A percentile compares a stretch with the other conserved stretches of the same genome.
Evolutionary conservation across 1,139 yeast genomes (phyloP).

Genomic region (Hansenula anomala): DNA sequence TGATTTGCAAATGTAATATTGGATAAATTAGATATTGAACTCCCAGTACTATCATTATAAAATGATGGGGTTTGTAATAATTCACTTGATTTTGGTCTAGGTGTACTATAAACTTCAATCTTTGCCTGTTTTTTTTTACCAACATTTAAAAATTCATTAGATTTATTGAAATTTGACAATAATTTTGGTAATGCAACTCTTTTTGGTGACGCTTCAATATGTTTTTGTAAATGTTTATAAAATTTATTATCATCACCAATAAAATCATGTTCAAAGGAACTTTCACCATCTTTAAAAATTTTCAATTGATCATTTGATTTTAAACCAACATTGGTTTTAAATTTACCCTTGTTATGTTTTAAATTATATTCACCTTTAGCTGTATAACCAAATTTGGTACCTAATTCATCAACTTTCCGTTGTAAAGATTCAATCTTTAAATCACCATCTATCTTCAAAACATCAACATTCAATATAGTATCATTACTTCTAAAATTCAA

Average conservation of each 20-base stretch:
- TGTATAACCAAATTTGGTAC: constrained; percentile 9
- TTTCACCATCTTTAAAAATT: background rate
- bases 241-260: background rate
- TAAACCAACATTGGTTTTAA: too few species aligned
- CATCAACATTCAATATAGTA: constrained; percentile 8
- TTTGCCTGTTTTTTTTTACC: background rate
- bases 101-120: constrained; percentile 14
- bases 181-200: constrained; percentile 9
- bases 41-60: constrained; percentile 12
- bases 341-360: constrained; percentile 4
- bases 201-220: constrained; percentile 16
- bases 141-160: background rate
- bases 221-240: constrained; percentile 9
- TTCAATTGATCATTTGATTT: background rate
- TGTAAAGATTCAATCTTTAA: constrained; percentile 14
- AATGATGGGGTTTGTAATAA: constrained; percentile 22
- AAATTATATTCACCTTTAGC: constrained; percentile 19
- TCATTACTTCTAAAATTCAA: constrained; percentile 9
- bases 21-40: constrained; percentile 19
- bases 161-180: constrained; percentile 4
- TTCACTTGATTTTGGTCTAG: constrained; percentile 24
- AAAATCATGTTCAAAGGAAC: background rate
- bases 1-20: constrained; percentile 22
- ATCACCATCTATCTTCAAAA: constrained; percentile 16
- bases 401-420: constrained; percentile 7